Conservation (phyloP, 1,139 yeast genomes). For the Candida tropicalis region DNA sequence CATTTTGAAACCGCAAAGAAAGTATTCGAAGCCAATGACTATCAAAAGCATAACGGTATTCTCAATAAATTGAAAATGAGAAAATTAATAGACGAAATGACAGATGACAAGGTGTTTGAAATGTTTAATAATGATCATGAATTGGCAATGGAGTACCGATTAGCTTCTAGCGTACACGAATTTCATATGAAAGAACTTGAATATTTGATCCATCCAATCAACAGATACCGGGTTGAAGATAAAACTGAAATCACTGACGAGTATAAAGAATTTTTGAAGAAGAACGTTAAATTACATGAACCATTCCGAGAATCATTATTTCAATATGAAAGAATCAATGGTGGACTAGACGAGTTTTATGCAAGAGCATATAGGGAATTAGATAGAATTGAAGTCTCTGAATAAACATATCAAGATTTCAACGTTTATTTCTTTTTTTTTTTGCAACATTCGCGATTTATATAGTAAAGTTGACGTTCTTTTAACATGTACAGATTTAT, state of each 20-base stretch:
- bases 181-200: constrained; percentile 21
- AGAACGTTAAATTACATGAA: constrained; percentile 25
- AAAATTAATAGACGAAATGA: constrained; percentile 16
- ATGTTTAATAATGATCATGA: constrained; percentile 20
- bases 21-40: constrained; percentile 26
- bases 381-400: constrained; percentile 9
- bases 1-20: constrained; percentile 19
- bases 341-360: constrained; percentile 8
- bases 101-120: constrained; percentile 20
- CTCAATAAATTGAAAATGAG: constrained; percentile 8
- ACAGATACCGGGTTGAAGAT: constrained; percentile 11
- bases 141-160: constrained; percentile 22
- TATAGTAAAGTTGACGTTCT: background rate
- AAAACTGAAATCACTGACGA: background rate
- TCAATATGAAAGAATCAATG: constrained; percentile 24
- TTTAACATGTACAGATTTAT: background rate
- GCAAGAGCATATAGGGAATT: constrained; percentile 6
- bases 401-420: constrained; percentile 2
- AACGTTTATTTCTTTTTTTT: constrained; percentile 7
- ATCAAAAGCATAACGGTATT: constrained; percentile 11
- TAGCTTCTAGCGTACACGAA: constrained; percentile 18
- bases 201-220: constrained; percentile 16
- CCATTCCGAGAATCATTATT: constrained; percentile 33
- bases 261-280: constrained; percentile 9
- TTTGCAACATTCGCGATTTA: constrained; percentile 1